A percentile compares a stretch with the other conserved stretches of the same genome.
These are phyloP conservation scores for Colletotrichum caudatum DNA, from an alignment of 2,329 filamentous ascomycete genomes.

Conservation along the genomic window DNA sequence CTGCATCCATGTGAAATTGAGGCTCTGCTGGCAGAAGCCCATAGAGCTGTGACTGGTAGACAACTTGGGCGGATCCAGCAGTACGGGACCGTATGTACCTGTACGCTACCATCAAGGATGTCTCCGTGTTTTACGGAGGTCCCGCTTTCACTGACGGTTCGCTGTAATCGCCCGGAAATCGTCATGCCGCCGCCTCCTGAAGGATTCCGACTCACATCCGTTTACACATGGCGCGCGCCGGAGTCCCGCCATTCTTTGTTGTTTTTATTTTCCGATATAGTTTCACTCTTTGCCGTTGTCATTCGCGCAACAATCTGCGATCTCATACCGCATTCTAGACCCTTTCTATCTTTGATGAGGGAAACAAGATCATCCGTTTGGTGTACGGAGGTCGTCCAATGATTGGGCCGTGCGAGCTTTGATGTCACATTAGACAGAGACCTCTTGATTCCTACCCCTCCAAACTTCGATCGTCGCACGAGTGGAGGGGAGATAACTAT, in stretches of 20 bases:
- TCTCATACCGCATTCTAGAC: constrained; percentile 24
- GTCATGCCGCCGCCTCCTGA: constrained; percentile 28
- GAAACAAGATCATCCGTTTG: not conserved
- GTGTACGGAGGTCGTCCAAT: constrained; percentile 9
- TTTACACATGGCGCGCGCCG: not conserved
- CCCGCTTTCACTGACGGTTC: constrained; percentile 24
- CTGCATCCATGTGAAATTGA: not conserved
- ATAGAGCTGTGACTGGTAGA: not conserved
- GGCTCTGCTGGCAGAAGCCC: constrained; percentile 10
- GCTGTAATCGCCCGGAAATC: constrained; percentile 30
- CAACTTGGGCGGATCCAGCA: not conserved
- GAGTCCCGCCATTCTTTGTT: constrained; percentile 12
- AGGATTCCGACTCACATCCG: constrained; percentile 16
- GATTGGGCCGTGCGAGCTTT: constrained; percentile 31
- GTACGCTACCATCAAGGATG: not conserved
- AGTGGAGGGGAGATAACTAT: constrained; percentile 33
- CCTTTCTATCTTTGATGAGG: constrained; percentile 13
- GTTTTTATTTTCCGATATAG: not conserved
- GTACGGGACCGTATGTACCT: constrained; percentile 32
- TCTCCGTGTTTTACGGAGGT: constrained; percentile 35
- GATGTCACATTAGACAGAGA: constrained; percentile 21
- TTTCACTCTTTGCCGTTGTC: not conserved
- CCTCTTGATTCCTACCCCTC: constrained; percentile 22
- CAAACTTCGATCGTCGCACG: constrained; percentile 38
- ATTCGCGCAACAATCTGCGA: constrained; percentile 4